phyloP scores from a whole-genome alignment of 495 filamentous ascomycete genomes.

The Jackrogersella multiformis region DNA sequence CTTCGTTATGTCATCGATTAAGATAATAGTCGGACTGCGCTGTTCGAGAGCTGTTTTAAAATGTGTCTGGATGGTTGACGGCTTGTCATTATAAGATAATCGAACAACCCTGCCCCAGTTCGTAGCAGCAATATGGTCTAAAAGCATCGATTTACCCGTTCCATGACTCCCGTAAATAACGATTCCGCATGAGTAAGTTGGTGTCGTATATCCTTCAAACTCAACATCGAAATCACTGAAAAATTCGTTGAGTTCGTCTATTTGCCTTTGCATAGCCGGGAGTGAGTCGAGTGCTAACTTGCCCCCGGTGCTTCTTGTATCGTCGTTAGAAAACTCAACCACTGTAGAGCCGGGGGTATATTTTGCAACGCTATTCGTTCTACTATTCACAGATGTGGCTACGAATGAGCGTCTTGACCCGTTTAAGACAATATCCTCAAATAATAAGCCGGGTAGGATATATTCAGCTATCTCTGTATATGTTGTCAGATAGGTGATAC shows the following conservation, averaged over 20 bases:
- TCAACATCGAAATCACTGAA: constrained; percentile 65
- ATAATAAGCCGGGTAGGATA: constrained; percentile 58
- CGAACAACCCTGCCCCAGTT: constrained; percentile 74
- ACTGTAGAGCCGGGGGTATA: constrained; percentile 51
- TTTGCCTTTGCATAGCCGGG: constrained; percentile 70
- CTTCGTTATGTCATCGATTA: constrained; percentile 83
- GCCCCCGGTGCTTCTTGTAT: constrained; percentile 33
- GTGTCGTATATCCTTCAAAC: constrained; percentile 44
- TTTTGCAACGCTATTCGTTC: constrained; percentile 48
- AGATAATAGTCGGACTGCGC: constrained; percentile 77
- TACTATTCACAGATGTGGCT: constrained; percentile 58
- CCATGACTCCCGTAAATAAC: constrained; percentile 85
- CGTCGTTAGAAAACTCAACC: constrained; percentile 46
- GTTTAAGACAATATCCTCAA: constrained; percentile 56
- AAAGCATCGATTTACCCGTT: constrained; percentile 79
- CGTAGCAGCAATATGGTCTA: constrained; percentile 70
- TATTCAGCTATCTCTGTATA: constrained; percentile 54
- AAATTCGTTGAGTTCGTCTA: constrained; percentile 71
- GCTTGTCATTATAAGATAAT: constrained; percentile 65
- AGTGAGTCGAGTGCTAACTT: constrained; percentile 60
- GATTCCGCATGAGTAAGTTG: constrained; percentile 62
- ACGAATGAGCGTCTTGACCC: constrained; percentile 59
- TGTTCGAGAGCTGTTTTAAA: constrained; percentile 76
- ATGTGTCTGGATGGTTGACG: constrained; percentile 67
- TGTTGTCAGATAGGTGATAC: constrained; percentile 29